phyloP scores from a whole-genome alignment of 2,329 filamentous ascomycete genomes.

The Ustilaginoidea virens region DNA sequence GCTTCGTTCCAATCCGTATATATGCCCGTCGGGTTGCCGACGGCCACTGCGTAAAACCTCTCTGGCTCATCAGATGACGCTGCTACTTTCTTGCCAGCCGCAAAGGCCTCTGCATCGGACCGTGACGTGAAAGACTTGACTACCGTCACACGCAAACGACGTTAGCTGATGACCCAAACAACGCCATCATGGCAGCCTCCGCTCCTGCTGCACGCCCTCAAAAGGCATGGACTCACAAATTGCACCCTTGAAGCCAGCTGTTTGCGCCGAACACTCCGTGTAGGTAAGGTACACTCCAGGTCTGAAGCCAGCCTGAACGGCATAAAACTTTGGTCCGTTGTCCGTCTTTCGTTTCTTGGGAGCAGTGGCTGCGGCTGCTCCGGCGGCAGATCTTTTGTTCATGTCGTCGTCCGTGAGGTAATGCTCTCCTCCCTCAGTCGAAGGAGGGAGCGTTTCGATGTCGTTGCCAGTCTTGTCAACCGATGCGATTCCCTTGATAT shows the following conservation, averaged over 20 bases:
- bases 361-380: constrained; percentile 6
- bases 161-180: too few relatives aligned
- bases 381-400: constrained; percentile 15
- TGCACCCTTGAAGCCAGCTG: constrained; percentile 45
- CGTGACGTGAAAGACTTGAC: constrained; percentile 65
- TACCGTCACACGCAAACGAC: constrained; percentile 16
- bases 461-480: too few relatives aligned
- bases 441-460: too few relatives aligned
- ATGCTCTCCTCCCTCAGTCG: too few relatives aligned
- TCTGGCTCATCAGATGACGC: constrained; percentile 24
- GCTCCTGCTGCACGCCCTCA: too few relatives aligned
- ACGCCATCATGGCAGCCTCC: too few relatives aligned
- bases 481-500: too few relatives aligned
- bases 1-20: constrained; percentile 54
- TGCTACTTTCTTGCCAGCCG: constrained; percentile 39
- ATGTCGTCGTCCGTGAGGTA: constrained; percentile 10
- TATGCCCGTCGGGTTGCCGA: constrained; percentile 42
- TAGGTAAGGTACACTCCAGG: constrained; percentile 49
- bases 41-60: constrained; percentile 45
- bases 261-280: constrained; percentile 45
- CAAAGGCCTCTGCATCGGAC: constrained; percentile 66
- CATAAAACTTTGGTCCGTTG: constrained; percentile 42
- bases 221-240: constrained; percentile 49
- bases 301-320: constrained; percentile 37
- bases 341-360: constrained; percentile 35